A percentile compares a stretch with the other conserved stretches of the same genome.
These are phyloP conservation scores for Lipomyces sp. DNA, from an alignment of 805 yeast genomes.

Conservation along the genomic window DNA sequence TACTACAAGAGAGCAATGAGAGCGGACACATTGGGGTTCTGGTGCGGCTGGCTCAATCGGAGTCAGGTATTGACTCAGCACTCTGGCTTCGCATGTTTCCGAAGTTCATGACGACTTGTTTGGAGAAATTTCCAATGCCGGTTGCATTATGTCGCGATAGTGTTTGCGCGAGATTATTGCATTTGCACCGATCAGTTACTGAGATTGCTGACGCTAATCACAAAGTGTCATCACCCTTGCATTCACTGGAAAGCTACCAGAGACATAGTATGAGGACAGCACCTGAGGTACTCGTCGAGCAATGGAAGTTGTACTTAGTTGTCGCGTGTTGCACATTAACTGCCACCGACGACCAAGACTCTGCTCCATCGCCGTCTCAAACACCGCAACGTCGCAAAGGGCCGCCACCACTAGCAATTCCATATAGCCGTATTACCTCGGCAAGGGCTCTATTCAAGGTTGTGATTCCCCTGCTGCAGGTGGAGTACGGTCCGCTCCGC, in stretches of 20 bases:
- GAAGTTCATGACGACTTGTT: slow-evolving; percentile 67
- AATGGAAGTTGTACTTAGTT: slow-evolving; percentile 86
- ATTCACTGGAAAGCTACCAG: slow-evolving; percentile 30
- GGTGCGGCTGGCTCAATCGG: slow-evolving; percentile 83
- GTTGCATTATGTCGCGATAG: slow-evolving; percentile 91
- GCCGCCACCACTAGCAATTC: slow-evolving; percentile 16
- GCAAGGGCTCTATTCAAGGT: slow-evolving; percentile 87
- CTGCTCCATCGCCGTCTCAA: slow-evolving; percentile 67
- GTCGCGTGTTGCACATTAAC: slow-evolving; percentile 93
- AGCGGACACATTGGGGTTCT: slow-evolving; percentile 58
- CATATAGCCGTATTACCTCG: slow-evolving; percentile 78
- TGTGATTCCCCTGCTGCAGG: slow-evolving; percentile 79
- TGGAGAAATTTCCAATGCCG: slow-evolving; percentile 85
- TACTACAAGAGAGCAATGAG: slow-evolving; percentile 53
- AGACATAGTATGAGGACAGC: slow-evolving; percentile 51
- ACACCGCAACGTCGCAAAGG: slow-evolving; percentile 14
- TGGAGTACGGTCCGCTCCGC: slow-evolving; percentile 68
- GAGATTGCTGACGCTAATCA: slow-evolving; percentile 41
- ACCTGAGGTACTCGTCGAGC: slow-evolving; percentile 69
- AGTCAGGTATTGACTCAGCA: slow-evolving; percentile 93
- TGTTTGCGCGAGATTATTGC: slow-evolving; percentile 86
- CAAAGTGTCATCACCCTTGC: slow-evolving; percentile 23
- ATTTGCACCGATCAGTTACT: slow-evolving; percentile 55
- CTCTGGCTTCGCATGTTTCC: slow-evolving; percentile 94
- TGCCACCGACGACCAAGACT: slow-evolving; percentile 80